Base-by-base conservation (phyloP, 768 basidiomycete species). In the Ephemerocybe angulata region DNA sequence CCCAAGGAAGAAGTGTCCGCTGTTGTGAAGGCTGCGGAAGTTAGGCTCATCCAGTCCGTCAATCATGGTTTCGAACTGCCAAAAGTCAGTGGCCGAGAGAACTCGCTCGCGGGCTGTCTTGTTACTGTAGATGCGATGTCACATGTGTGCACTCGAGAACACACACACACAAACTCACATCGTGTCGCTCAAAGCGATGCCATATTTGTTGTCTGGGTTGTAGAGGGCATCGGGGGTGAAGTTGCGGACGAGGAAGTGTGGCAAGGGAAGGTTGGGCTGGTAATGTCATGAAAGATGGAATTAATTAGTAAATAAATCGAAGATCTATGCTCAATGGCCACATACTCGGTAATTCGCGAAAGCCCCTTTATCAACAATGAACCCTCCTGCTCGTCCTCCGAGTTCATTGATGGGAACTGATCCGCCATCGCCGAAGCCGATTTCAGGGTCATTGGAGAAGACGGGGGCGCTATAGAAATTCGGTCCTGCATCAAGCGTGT, bases 161-260 rank as follows among this genome's bases (percentile, higher is more conserved):
- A 43, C 33, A 35, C 33, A 13, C 10, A 12, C 3, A 5, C 8
- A 28, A 22, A 52, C 54, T 3, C 25, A 55, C 54, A 50, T 50
- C 4, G 54, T 55, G 25, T 55, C 40, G 38, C 48, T 55, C 2
- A 55, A 19, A 11, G 47, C 54, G 17, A 55, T 48, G 7, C 54
- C 54, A 29, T 41, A 55, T 22, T 42, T 49, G 29, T 50, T 43
- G 48, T 50, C 48, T 3, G 54, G 54, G 19, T 55, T 55, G 54
- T 55, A 55, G 10, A 50, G 19, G 22, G 35, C 54, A 24, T 55
- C 54, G 22, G 54, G 27, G 22, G 54, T 55, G 24, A 55, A 55
- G 54, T 55, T 55, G 15, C 54, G 47, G n/a, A 55, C 54, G n/a
- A 55, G 48, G 43, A 50, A 55, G 27, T 55, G 54, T 12, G 54